phyloP scores from a whole-genome alignment of 768 basidiomycete species.

The Clitopilus hobsonii region DNA sequence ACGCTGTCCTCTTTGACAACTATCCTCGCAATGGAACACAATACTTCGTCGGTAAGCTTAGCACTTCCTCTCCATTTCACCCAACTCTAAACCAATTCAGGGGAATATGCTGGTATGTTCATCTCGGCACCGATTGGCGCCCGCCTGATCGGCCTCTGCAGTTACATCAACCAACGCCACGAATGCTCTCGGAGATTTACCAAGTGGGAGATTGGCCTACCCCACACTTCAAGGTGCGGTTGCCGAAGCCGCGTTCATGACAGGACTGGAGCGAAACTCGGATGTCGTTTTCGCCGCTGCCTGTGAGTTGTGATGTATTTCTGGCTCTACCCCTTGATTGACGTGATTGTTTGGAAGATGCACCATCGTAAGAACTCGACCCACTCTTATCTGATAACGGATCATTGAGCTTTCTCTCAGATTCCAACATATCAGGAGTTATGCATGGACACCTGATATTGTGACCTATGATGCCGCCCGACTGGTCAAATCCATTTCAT shows the following conservation, averaged over 20 bases:
- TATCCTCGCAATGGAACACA: conserved; percentile 50
- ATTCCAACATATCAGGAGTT: conserved; percentile 29
- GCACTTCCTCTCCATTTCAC: neutral
- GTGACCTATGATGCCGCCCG: conserved; percentile 31
- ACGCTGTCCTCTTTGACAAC: conserved; percentile 46
- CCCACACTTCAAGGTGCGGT: conserved; percentile 32
- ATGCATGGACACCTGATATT: conserved; percentile 35
- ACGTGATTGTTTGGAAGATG: conserved; percentile 13
- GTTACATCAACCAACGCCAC: conserved; percentile 28
- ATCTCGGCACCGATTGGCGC: conserved; percentile 22
- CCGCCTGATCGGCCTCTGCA: conserved; percentile 4
- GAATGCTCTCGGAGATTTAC: conserved; percentile 22
- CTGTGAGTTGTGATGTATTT: conserved; percentile 26
- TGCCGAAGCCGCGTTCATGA: conserved; percentile 60
- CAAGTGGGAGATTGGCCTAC: conserved; percentile 22
- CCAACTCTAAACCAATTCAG: conserved; percentile 4
- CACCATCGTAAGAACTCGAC: conserved; percentile 16
- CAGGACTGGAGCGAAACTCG: conserved; percentile 51
- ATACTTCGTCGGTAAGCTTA: conserved; percentile 45
- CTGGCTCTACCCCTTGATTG: neutral
- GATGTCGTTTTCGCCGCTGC: conserved; percentile 55
- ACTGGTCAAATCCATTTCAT: conserved; percentile 29
- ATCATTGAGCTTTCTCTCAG: conserved; percentile 9
- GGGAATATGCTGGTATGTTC: conserved; percentile 47
- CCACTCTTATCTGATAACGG: neutral